These are phyloP conservation scores for Boletus rex-veris DNA, from an alignment of 768 basidiomycete genomes.

Conservation along the genomic window DNA sequence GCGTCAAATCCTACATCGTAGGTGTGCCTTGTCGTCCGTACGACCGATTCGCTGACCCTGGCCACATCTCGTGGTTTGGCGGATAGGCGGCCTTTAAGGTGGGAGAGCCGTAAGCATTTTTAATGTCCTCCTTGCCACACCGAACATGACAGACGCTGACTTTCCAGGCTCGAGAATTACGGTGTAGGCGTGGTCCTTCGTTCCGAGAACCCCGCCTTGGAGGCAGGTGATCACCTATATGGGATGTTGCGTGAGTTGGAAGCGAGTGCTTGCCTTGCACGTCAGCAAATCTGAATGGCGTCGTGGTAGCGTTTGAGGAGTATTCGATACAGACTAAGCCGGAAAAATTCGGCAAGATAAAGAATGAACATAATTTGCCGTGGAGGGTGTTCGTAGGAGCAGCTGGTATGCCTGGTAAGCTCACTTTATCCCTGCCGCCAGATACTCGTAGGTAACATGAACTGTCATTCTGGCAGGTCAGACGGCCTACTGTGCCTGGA, in stretches of 20 bases:
- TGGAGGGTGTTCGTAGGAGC: constrained; percentile 4
- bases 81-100: neutral
- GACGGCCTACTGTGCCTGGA: constrained; percentile 5
- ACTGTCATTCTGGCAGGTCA: neutral
- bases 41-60: neutral
- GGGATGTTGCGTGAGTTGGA: neutral
- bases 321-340: neutral
- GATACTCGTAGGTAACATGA: neutral
- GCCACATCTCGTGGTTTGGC: neutral
- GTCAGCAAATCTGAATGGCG: neutral
- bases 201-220: constrained; percentile 1
- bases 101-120: neutral
- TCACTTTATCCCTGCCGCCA: too few species aligned
- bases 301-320: neutral
- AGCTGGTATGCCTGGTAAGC: constrained; percentile 4
- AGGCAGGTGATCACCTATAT: constrained; percentile 2
- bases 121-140: neutral
- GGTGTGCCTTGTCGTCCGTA: neutral
- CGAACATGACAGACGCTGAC: neutral
- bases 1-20: neutral
- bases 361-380: neutral
- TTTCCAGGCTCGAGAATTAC: neutral
- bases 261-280: neutral
- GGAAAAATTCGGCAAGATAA: neutral
- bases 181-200: neutral